Evolutionary conservation across 768 basidiomycete species (phyloP), one percentile per base, ranked within the genome.

Genomic region (Mycena vulgaris): DNA sequence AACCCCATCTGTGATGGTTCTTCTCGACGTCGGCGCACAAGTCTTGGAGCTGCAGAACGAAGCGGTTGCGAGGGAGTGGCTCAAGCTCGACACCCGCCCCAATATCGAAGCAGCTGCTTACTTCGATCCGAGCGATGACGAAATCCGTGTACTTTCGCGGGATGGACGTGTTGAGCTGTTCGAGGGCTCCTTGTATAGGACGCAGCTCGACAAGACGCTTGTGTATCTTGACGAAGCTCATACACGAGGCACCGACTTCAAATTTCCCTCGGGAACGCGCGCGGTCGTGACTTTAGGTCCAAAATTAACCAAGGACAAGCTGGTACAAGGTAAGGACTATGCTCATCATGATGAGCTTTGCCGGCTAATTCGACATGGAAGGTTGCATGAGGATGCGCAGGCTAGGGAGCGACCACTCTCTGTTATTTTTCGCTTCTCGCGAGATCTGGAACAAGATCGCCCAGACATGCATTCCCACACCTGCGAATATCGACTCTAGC

Each of bases 1-100:
- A 69, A 62, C 59, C 2, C 83, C 83, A 3, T 75, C 79, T 23
- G 79, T 89, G 28, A 80, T 80, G 25, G 87, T 89, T 7, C 75
- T 89, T 25, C 75, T 89, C 19, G 88, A 89, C 51, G 88, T 89
- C 19, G 89, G 88, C 5, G 88, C 88, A 0, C 88, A 89, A 69
- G 86, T 90, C 78, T 76, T 89, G 9, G 88, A 89, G 51, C 77
- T 88, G 64, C 75, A 79, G 27, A 89, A 88, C 66, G 37, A 72
- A 2, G 77, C 85, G 27, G 59, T 89, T 5, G 85, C 80, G 3
- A 37, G 62, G n/a, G 49, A 71, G 3, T 89, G 89, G 89, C 75
- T 89, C 5, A 66, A 59, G 21, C 51, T 77, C 27, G 69, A 72
- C 2, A 51, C 16, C 2, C 53, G 55, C 30, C 63, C 69, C 4